These are phyloP conservation scores for Lactifluus piperatus DNA, from an alignment of 768 basidiomycete genomes.

Conservation along the genomic window DNA sequence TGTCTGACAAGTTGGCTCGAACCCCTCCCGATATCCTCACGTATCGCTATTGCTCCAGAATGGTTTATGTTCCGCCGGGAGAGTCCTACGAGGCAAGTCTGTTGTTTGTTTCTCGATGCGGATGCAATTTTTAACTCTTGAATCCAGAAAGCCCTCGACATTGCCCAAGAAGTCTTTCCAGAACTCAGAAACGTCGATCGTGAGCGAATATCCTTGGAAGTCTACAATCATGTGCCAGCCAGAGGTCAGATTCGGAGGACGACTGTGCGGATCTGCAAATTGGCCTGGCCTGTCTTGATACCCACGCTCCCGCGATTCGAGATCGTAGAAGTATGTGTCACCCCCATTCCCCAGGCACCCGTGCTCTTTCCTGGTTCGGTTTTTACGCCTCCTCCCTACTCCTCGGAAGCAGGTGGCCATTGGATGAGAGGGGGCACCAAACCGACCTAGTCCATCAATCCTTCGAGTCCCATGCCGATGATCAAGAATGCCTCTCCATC, in stretches of 20 bases:
- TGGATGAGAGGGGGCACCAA: background rate
- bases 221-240: slow-evolving; percentile 15
- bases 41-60: slow-evolving; percentile 21
- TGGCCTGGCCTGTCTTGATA: slow-evolving; percentile 23
- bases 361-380: background rate
- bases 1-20: background rate
- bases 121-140: background rate
- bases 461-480: background rate
- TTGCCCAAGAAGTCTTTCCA: slow-evolving; percentile 19
- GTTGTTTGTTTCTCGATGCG: background rate
- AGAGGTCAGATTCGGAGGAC: slow-evolving; percentile 6
- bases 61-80: slow-evolving; percentile 26
- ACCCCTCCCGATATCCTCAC: slow-evolving; percentile 20
- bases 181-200: slow-evolving; percentile 20
- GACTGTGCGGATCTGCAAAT: slow-evolving; percentile 21
- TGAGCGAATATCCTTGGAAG: slow-evolving; percentile 20
- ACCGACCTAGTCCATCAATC: background rate
- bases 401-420: background rate
- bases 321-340: slow-evolving; percentile 24
- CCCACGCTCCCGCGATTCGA: slow-evolving; percentile 22
- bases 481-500: too few relatives aligned
- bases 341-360: background rate
- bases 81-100: slow-evolving; percentile 20
- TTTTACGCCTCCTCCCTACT: slow-evolving; percentile 6
- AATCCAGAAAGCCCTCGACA: slow-evolving; percentile 22